Percentiles rank a stretch among this genome's conserved stretches.
phyloP scores from a whole-genome alignment of 768 basidiomycete species.

The Lactarius deliciosus region DNA sequence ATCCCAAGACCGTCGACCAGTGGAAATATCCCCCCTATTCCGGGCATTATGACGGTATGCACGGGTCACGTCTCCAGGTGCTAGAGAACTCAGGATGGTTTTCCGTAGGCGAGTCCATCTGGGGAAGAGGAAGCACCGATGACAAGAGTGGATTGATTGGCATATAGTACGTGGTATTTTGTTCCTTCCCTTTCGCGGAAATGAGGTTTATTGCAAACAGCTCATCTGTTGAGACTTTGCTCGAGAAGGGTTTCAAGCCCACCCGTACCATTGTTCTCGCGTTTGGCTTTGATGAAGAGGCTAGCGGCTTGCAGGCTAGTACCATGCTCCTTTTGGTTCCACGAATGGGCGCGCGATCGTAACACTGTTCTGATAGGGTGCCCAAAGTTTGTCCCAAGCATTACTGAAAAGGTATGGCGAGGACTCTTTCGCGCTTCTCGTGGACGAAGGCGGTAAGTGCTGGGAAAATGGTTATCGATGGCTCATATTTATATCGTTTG shows the following conservation, averaged over 20 bases:
- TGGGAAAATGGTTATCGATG: background rate
- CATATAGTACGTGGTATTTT: conserved; percentile 32
- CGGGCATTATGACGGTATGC: conserved; percentile 56
- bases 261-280: conserved; percentile 35
- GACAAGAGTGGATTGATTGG: conserved; percentile 40
- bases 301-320: conserved; percentile 31
- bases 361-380: conserved; percentile 46
- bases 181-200: background rate
- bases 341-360: background rate
- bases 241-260: conserved; percentile 42
- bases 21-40: conserved; percentile 67
- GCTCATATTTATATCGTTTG: conserved; percentile 8
- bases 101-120: conserved; percentile 33
- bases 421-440: conserved; percentile 69
- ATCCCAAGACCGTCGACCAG: conserved; percentile 50
- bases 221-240: conserved; percentile 41
- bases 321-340: background rate
- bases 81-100: background rate
- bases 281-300: conserved; percentile 47
- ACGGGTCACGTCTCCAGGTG: too few species aligned
- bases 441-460: conserved; percentile 82
- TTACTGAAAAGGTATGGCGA: conserved; percentile 65
- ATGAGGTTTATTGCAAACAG: conserved; percentile 22
- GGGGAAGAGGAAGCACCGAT: conserved; percentile 40
- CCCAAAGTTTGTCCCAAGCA: conserved; percentile 44